Base-by-base conservation (phyloP, 2,329 filamentous ascomycete species). In the Talaromyces sp. region DNA sequence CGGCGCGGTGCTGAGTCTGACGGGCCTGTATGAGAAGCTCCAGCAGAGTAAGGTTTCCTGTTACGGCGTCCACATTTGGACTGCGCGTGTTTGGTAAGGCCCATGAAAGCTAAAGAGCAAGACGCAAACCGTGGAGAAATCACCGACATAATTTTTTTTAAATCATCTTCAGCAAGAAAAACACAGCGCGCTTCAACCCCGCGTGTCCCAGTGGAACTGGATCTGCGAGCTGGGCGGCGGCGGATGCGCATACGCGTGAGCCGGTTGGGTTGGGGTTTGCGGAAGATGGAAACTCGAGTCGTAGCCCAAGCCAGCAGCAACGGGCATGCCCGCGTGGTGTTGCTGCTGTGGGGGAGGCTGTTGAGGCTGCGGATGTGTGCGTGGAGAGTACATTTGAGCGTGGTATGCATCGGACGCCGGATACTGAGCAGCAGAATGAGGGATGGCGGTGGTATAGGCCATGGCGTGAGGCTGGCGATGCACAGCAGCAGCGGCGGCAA, bases 181-280 rank as follows among this genome's bases (percentile, higher is more conserved):
- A 5, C 52, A 6, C 52, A 7, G 35, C 21, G 11, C n/a, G 3
- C 12, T 21, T 57, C 21, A 60, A 17, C 54, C 35, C 48, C 59
- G 56, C 21, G 59, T 58, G 38, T 61, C 59, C 59, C 59, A 61
- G 19, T 58, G 59, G 32, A 54, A 61, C 2, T 52, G 50, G n/a
- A 61, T 58, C n/a, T 61, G 59, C 14, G 55, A 38, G 38, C 24
- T 27, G 14, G 59, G 55, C 4, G 57, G 24, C 32, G 59, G 59
- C n/a, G 54, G 38, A 35, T 58, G 56, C 14, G 59, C 27, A 31
- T 56, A 51, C 5, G 51, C 54, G 4, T 57, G 50, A 19, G 59
- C 48, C 1, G 59, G 48, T 7, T 57, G 56, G n/a, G 29, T 60
- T 1, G 43, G 43, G 43, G 12, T 24, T 6, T 46, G 43, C 0